phyloP scores from a whole-genome alignment of 2,329 filamentous ascomycete species.

The Myriosclerotinia scirpicola region DNA sequence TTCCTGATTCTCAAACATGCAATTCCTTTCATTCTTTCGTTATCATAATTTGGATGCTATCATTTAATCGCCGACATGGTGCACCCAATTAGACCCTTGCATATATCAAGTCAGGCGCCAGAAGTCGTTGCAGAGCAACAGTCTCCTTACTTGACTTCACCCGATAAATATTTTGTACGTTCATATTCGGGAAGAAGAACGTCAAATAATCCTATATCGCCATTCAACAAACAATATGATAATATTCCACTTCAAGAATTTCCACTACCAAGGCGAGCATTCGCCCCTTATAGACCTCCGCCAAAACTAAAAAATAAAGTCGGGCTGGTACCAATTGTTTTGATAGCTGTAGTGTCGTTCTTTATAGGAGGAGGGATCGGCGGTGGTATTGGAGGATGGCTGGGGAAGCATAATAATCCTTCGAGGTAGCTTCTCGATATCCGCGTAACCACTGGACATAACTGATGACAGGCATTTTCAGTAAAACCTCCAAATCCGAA shows the following conservation, averaged over 20 bases:
- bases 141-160: slow-evolving; percentile 19
- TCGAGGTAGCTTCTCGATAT: slow-evolving; percentile 6
- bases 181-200: slow-evolving; percentile 14
- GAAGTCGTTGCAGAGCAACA: slow-evolving; percentile 18
- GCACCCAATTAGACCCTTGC: slow-evolving; percentile 6
- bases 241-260: slow-evolving; percentile 9
- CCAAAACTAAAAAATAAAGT: slow-evolving; percentile 18
- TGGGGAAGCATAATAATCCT: slow-evolving; percentile 6
- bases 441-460: background rate
- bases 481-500: slow-evolving; percentile 4
- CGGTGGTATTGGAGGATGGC: slow-evolving; percentile 26
- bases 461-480: slow-evolving; percentile 5
- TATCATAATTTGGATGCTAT: slow-evolving; percentile 7
- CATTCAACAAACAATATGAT: slow-evolving; percentile 3
- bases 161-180: slow-evolving; percentile 25
- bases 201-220: slow-evolving; percentile 1
- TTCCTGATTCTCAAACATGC: slow-evolving; percentile 14
- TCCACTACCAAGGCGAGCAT: slow-evolving; percentile 17
- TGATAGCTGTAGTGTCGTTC: slow-evolving; percentile 26
- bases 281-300: background rate
- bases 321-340: slow-evolving; percentile 23
- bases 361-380: slow-evolving; percentile 29
- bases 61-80: slow-evolving; percentile 13
- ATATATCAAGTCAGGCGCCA: slow-evolving; percentile 23
- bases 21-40: slow-evolving; percentile 17